phyloP scores from a whole-genome alignment of 2,329 filamentous ascomycete genomes.

The Fusarium stilboides region DNA sequence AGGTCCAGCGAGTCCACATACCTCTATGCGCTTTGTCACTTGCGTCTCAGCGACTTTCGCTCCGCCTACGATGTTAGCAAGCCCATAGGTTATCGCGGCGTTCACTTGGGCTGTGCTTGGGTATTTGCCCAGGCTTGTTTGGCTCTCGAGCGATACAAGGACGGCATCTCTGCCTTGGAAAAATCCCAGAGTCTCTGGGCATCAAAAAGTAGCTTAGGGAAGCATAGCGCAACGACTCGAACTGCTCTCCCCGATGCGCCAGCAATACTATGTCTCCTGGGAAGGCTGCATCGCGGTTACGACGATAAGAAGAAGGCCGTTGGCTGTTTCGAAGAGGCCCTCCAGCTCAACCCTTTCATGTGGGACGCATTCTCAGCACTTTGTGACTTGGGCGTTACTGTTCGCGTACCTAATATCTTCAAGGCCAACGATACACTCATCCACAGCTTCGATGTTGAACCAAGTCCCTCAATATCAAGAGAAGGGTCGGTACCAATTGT shows the following conservation, averaged over 20 bases:
- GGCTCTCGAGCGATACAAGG: constrained; percentile 81
- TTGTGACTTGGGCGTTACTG: constrained; percentile 87
- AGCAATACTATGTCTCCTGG: constrained; percentile 85
- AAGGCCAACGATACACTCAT: constrained; percentile 73
- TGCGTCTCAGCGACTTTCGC: constrained; percentile 85
- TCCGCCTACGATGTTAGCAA: constrained; percentile 89
- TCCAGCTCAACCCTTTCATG: constrained; percentile 95
- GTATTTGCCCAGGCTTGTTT: constrained; percentile 93
- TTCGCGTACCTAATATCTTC: constrained; percentile 90
- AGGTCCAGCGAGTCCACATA: constrained; percentile 85
- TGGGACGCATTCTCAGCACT: constrained; percentile 96
- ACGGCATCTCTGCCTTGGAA: constrained; percentile 88
- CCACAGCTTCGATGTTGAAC: constrained; percentile 62
- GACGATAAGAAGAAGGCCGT: constrained; percentile 88
- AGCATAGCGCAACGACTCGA: constrained; percentile 83
- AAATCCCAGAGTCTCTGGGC: constrained; percentile 84
- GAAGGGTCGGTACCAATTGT: constrained; percentile 55
- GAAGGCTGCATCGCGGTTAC: constrained; percentile 87
- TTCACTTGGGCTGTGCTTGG: constrained; percentile 89
- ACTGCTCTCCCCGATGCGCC: constrained; percentile 86
- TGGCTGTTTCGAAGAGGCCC: constrained; percentile 86
- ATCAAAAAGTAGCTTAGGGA: constrained; percentile 82
- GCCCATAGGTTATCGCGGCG: constrained; percentile 76
- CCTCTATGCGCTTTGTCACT: constrained; percentile 86
- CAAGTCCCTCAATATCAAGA: constrained; percentile 53